Evolutionary conservation across 306 rosid species (phyloP).

Genomic region (Pyrus communis): DNA sequence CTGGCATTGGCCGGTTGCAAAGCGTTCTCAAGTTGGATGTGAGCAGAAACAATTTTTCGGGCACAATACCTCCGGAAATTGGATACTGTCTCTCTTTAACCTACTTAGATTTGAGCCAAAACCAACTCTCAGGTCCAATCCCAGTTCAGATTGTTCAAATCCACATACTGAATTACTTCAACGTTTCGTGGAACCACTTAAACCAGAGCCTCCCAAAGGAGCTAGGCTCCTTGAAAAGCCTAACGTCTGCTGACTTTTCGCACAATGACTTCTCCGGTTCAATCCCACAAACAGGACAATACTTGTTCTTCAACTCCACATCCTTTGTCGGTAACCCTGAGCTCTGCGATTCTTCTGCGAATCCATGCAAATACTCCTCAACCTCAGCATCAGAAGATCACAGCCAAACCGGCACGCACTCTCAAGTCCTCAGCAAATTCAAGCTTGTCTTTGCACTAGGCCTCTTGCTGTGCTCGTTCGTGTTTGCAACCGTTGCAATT

Average conservation of each 20-base stretch:
- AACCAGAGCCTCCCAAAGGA: slow-evolving; percentile 62
- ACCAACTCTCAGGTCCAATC: slow-evolving; percentile 68
- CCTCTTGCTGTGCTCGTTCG: slow-evolving; percentile 54
- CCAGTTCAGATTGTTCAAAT: slow-evolving; percentile 62
- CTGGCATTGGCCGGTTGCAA: slow-evolving; percentile 51
- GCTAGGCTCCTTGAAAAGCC: slow-evolving; percentile 60
- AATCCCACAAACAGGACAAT: slow-evolving; percentile 66
- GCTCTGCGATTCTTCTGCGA: slow-evolving; percentile 59
- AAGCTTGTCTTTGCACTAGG: slow-evolving; percentile 75
- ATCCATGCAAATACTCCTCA: slow-evolving; percentile 43
- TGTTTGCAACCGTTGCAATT: slow-evolving; percentile 60
- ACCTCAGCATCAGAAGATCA: slow-evolving; percentile 18
- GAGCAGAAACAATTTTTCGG: slow-evolving; percentile 71
- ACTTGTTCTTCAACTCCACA: slow-evolving; percentile 54
- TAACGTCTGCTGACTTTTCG: slow-evolving; percentile 82
- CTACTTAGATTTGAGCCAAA: slow-evolving; percentile 80
- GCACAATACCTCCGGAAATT: slow-evolving; percentile 54
- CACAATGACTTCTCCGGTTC: slow-evolving; percentile 72
- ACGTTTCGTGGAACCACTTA: slow-evolving; percentile 75
- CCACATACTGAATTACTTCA: slow-evolving; percentile 71
- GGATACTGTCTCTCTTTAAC: slow-evolving; percentile 51
- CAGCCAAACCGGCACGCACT: slow-evolving; percentile 11
- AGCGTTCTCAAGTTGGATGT: slow-evolving; percentile 58
- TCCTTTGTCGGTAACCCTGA: slow-evolving; percentile 63
- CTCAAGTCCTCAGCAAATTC: slow-evolving; percentile 45